Evolutionary conservation across 495 filamentous ascomycete genomes (phyloP).

Genomic region (Annulohypoxylon nitens): DNA sequence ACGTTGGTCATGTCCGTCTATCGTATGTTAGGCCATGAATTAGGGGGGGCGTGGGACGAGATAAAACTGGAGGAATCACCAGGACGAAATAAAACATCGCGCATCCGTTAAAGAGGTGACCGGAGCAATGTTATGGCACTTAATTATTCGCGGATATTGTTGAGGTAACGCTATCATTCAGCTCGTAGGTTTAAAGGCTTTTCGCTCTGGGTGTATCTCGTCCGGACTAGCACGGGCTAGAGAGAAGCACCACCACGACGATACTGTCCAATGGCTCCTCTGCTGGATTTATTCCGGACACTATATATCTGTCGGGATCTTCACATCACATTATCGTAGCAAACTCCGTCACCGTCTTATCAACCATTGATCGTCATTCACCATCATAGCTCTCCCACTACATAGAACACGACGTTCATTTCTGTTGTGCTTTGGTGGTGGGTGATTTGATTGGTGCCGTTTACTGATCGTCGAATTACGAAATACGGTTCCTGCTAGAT

Average conservation of each 20-base stretch:
- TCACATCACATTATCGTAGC: conserved; percentile 20
- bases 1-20: conserved; percentile 1
- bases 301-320: conserved; percentile 14
- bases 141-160: neutral
- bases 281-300: neutral
- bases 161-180: neutral
- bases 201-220: neutral
- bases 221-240: neutral
- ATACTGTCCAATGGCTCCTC: neutral
- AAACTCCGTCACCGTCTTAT: conserved; percentile 14
- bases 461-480: conserved; percentile 23
- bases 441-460: conserved; percentile 31
- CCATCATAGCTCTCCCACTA: conserved; percentile 12
- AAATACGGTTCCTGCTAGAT: conserved; percentile 22
- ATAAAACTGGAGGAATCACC: neutral
- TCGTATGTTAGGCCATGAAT: conserved; percentile 1
- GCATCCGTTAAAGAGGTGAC: neutral
- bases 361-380: conserved; percentile 16
- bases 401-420: conserved; percentile 7
- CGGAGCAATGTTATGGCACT: neutral
- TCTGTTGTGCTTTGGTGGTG: conserved; percentile 22
- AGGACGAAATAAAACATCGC: neutral
- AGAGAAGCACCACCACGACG: conserved; percentile 1
- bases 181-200: neutral
- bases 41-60: neutral